Conservation (phyloP, 139 green algal genomes). For the Volvox reticuliferus region DNA sequence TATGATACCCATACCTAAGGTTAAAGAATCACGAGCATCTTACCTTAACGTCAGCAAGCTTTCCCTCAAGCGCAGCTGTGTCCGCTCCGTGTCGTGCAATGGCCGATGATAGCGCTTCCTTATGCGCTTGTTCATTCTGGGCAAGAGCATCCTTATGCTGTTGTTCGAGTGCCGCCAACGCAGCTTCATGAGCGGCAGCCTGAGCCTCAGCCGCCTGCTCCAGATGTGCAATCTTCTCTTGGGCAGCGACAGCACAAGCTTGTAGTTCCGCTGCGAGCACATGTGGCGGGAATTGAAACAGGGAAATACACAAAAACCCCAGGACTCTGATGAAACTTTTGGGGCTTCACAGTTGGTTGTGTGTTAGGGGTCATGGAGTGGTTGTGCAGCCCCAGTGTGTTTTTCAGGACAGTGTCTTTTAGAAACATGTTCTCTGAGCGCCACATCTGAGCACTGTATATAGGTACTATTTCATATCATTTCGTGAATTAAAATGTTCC, state of each 20-base stretch:
- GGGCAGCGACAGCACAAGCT: slow-evolving; percentile 74
- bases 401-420: no score
- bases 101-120: background rate
- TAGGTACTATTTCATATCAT: no score
- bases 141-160: background rate
- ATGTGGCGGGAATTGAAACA: background rate
- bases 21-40: no score
- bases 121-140: background rate
- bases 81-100: background rate
- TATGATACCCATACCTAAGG: no score
- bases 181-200: slow-evolving; percentile 1
- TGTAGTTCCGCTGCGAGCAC: slow-evolving; percentile 74
- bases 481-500: no score
- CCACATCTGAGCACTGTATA: no score
- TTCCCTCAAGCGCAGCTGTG: background rate
- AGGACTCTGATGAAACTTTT: background rate
- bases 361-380: no score
- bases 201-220: slow-evolving; percentile 74
- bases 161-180: background rate
- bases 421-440: no score
- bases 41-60: slow-evolving; percentile 15
- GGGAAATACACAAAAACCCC: background rate
- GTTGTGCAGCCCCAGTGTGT: no score
- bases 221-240: slow-evolving; percentile 72
- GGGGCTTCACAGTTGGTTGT: background rate